A percentile compares a stretch with the other conserved stretches of the same genome.
phyloP scores from a whole-genome alignment of 2,329 filamentous ascomycete genomes.

The Verticillium albo-atrum region DNA sequence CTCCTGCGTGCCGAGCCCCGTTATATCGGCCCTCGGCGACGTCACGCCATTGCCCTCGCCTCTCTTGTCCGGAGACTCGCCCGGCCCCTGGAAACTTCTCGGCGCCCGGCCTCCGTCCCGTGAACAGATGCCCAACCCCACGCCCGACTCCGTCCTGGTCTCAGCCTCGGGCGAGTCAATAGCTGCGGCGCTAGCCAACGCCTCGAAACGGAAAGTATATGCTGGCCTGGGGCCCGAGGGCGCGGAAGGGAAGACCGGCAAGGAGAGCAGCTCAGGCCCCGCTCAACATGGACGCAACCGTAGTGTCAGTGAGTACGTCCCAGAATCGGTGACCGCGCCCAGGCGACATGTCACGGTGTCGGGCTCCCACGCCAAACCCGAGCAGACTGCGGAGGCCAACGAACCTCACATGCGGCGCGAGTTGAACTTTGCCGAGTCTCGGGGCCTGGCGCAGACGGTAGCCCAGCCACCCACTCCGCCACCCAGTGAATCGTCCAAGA shows the following conservation, averaged over 20 bases:
- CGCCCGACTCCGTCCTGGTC: conserved; percentile 43
- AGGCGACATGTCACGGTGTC: conserved; percentile 73
- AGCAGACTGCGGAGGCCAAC: conserved; percentile 27
- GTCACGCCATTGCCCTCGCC: conserved; percentile 77
- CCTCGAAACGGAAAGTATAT: conserved; percentile 55
- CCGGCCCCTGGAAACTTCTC: conserved; percentile 61
- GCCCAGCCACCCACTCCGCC: conserved; percentile 73
- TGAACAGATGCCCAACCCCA: conserved; percentile 32
- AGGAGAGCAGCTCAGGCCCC: conserved; percentile 8
- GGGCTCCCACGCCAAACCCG: conserved; percentile 47
- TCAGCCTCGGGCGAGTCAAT: conserved; percentile 48
- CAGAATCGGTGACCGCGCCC: conserved; percentile 63
- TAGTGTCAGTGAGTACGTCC: conserved; percentile 84
- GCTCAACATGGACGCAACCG: conserved; percentile 55
- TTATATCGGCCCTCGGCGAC: conserved; percentile 71
- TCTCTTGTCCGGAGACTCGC: conserved; percentile 59
- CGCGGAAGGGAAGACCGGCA: conserved; percentile 14
- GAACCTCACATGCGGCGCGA: conserved; percentile 64
- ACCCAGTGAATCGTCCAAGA: conserved; percentile 64
- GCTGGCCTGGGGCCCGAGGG: conserved; percentile 35
- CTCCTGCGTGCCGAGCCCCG: conserved; percentile 67
- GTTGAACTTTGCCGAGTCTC: conserved; percentile 71
- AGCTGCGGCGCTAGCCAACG: conserved; percentile 43
- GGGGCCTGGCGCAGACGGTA: conserved; percentile 63
- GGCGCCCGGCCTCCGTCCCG: conserved; percentile 41